Evolutionary conservation across 1,284 basidiomycete genomes (phyloP).

Genomic region (Apiotrichum gracile): DNA sequence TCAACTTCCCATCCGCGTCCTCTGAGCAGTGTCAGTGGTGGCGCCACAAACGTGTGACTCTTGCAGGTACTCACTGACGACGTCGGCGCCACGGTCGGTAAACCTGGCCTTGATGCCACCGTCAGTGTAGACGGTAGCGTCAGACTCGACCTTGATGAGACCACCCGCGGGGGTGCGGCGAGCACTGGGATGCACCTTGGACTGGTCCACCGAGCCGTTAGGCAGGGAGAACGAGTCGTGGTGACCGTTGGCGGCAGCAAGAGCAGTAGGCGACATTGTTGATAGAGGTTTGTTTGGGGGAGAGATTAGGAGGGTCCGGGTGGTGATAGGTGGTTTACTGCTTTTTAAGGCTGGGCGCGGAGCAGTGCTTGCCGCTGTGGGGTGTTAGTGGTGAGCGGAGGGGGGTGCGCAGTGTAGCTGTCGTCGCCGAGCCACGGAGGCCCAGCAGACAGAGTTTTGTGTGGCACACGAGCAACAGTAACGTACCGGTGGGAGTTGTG

Average conservation of each 20-base stretch:
- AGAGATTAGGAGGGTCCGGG: slow-evolving; percentile 8
- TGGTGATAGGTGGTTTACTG: slow-evolving; percentile 23
- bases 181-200: slow-evolving; percentile 81
- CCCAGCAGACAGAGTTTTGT: too few relatives aligned
- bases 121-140: slow-evolving; percentile 72
- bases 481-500: slow-evolving; percentile 44
- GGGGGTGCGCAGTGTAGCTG: too few relatives aligned
- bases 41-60: not conserved
- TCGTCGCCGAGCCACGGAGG: too few relatives aligned
- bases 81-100: slow-evolving; percentile 73
- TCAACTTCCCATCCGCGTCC: slow-evolving; percentile 63
- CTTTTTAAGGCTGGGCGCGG: slow-evolving; percentile 41
- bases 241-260: slow-evolving; percentile 32
- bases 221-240: slow-evolving; percentile 51
- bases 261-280: slow-evolving; percentile 47
- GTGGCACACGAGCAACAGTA: not conserved
- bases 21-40: slow-evolving; percentile 19
- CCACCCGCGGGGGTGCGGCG: slow-evolving; percentile 58
- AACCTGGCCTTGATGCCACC: slow-evolving; percentile 75
- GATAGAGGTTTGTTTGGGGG: slow-evolving; percentile 1
- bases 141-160: slow-evolving; percentile 72
- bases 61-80: slow-evolving; percentile 47
- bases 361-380: slow-evolving; percentile 47
- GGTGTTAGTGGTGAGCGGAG: too few relatives aligned
- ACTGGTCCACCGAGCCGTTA: slow-evolving; percentile 54